Base-by-base conservation (phyloP, 108 stramenopile genomes). In the Discostella stelligeroides region DNA sequence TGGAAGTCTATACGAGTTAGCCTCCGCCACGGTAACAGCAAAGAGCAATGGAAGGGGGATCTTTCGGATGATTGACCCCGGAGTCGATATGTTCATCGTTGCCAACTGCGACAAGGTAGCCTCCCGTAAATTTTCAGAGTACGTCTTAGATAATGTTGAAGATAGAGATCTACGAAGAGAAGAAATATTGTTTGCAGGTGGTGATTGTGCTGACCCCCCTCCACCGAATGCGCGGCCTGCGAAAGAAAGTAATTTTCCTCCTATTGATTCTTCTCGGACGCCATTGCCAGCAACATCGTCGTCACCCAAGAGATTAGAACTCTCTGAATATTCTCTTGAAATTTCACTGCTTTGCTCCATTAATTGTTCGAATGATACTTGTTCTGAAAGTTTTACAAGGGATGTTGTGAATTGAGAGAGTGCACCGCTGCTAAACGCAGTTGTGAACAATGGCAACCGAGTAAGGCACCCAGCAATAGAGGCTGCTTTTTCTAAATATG, bases 231-330 rank as follows among this genome's bases (percentile, higher is more conserved):
- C 88, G 60, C 88, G 75, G 1, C 87, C 92, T 20, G 90, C 92
- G 47, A 91, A 85, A 57, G 72, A 88, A 38, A 94, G 87, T 29
- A 94, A 67, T 57, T 88, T 91, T 55, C 86, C 85, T n/a, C 88
- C 76, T 20, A 90, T 85, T 8, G 77, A 82, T 43, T 63, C 55
- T 48, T 72, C 60, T 63, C 24, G 64, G 21, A 8, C 23, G 30
- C 9, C 30, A n/a, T 70, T 41, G 39, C 27, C 60, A 58, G 53
- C 23, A 49, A 53, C 60, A 0, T 28, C 15, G 51, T 62, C 60
- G 0, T 28, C 15, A 39, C 39, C 60, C 10, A 50, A 58, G 21
- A 55, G 41, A 38, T 48, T 38, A 25, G 65, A 56, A 18, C 23
- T 66, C 39, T 78, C 73, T 14, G 37, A 55, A 30, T 59, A 63